Base-by-base conservation (phyloP, 2,329 filamentous ascomycete species). In the Phaeophleospora eucalypticola region DNA sequence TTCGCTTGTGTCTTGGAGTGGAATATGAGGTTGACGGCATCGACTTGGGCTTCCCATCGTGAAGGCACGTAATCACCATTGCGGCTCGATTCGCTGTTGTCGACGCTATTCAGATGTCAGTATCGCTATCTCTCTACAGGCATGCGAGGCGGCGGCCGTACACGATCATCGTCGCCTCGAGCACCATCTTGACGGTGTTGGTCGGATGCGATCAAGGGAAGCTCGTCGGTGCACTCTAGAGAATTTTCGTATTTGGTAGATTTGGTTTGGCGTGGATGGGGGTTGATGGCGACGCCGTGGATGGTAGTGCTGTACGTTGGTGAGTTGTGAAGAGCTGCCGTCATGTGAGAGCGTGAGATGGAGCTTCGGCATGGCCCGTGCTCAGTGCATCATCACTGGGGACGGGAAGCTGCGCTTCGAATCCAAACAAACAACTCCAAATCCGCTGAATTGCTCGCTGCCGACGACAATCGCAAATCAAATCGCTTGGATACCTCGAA, bases 81-180 rank as follows among this genome's bases (percentile, higher is more conserved):
- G 68, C 93, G 84, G 77, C 89, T 95, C 75, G 87, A 90, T 77
- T 98, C 93, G 77, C 90, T 96, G 79, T 97, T 98, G 80, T 98
- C 93, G 65, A 97, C 89, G 69, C 82, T 84, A 40, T 16, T 8
- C 60, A 51, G 49, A 57, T 37, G 48, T 56, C 17, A 58, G 50
- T 53, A 36, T 20, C 48, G 66, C 58, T 43, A 17, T 21, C n/a
- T 9, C 20, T 14, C 19, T 10, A 29, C n/a, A 46, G 38, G 46
- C 41, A 41, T 36, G 37, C 44, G 43, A 52, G 46, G 45, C 41
- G 32, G 24, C 20, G 56, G 39, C n/a, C 68, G 18, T 66, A 76
- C 79, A 97, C 84, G 71, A 98, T 88, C 90, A 98, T 97, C 55
- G 95, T 94, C 75, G 93, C 94, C 83, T 98, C 93, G 72, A 98